Conservation (phyloP, 129 eudicot genomes). For the Artemisia tridentata region DNA sequence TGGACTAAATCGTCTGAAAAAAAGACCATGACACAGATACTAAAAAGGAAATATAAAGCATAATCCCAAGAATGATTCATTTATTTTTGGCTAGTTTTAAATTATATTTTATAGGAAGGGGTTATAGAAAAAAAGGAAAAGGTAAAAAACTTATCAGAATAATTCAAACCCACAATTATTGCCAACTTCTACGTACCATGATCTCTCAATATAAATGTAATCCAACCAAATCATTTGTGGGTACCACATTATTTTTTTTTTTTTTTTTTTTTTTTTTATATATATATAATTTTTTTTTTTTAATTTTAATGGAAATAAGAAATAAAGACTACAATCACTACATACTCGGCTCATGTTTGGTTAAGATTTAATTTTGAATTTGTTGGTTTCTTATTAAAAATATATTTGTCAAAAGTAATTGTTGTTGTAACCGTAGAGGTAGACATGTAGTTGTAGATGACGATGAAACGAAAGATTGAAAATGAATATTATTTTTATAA, state of each 20-base stretch:
- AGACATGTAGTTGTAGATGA: too few relatives aligned
- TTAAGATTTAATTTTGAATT: background rate
- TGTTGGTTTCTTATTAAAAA: background rate
- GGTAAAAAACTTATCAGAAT: background rate
- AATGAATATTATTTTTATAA: too few relatives aligned
- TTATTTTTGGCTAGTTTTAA: too few relatives aligned
- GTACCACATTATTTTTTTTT: background rate
- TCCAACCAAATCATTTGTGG: slow-evolving; percentile 27
- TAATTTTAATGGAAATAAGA: background rate
- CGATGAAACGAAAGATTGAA: too few relatives aligned
- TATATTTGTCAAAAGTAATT: too few relatives aligned
- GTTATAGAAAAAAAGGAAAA: background rate
- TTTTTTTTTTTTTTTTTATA: background rate
- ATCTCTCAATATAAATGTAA: slow-evolving; percentile 16
- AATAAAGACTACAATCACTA: background rate
- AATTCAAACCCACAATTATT: slow-evolving; percentile 26
- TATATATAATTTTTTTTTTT: too few relatives aligned
- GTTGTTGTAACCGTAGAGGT: too few relatives aligned
- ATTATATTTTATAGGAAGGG: background rate
- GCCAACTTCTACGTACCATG: slow-evolving; percentile 30
- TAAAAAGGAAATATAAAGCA: too few relatives aligned
- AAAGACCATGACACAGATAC: too few relatives aligned
- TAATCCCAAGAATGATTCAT: too few relatives aligned
- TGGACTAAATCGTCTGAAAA: too few relatives aligned
- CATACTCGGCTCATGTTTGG: background rate